Base-by-base conservation (phyloP, 2,329 filamentous ascomycete species). In the Onygenales sp. region DNA sequence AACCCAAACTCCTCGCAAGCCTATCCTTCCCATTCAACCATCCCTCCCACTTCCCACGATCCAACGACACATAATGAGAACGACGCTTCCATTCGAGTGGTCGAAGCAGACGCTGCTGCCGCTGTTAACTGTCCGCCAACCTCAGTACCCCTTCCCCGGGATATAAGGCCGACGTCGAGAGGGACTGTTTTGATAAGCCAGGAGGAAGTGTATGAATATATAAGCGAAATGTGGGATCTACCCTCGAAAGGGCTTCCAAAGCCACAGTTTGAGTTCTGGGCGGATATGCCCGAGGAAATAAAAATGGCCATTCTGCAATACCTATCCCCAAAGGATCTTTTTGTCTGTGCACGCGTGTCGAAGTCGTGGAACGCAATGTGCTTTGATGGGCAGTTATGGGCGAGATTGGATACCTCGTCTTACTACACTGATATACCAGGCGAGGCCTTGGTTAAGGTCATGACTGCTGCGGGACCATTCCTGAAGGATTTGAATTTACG, bases 301-400 rank as follows among this genome's bases (percentile, higher is more conserved):
- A 85, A 85, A 60, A 77, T 95, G 61, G 76, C 87, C 43, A 83
- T 96, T 50, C 78, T 97, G 54, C 78, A 82, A 5, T 89, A 86
- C 61, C 75, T 97, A 17, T 76, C 77, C 32, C 90, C 91, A 0
- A 89, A 84, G 64, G 85, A 97, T 66, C 80, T 97, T 36, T 83
- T 96, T 9, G 81, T 84, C 55, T 81, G 81, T 53, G 95, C 92
- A 0, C 75, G 82, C 14, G 86, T 93, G 17, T 92, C 84, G 65
- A 89, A 84, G 67, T 72, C 78, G 5, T 96, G 93, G 76, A 77
- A 95, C 68, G 78, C 79, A 47, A 83, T 88, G 70, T 96, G 92
- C 71, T 95, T 92, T 62, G 92, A 98, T 67, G 93, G 93, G 2
- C 93, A 98, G 71, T 73, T 97, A 13, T 98, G 93, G 93, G 84